Percentiles rank a stretch among this genome's conserved stretches.
These are phyloP conservation scores for Emergomyces pasteurianus DNA, from an alignment of 2,329 filamentous ascomycete genomes.

Conservation along the genomic window DNA sequence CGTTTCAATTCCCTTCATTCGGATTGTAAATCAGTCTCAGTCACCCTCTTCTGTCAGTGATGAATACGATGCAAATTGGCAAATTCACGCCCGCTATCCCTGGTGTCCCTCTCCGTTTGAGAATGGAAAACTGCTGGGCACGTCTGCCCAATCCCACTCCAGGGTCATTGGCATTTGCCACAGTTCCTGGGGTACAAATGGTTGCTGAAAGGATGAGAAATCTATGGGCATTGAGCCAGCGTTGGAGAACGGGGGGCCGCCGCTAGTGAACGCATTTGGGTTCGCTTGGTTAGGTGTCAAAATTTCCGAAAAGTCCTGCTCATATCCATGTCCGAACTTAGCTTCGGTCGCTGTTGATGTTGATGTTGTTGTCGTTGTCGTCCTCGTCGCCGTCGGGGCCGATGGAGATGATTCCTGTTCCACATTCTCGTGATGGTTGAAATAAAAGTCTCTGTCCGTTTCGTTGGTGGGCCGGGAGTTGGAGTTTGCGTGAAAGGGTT, in stretches of 20 bases:
- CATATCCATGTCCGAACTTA: conserved; percentile 5
- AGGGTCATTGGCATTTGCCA: conserved; percentile 95
- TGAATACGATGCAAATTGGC: neutral
- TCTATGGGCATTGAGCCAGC: conserved; percentile 20
- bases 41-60: neutral
- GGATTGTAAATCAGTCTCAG: neutral
- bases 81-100: neutral
- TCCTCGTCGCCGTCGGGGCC: neutral
- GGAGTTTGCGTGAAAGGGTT: neutral
- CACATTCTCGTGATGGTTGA: neutral
- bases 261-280: conserved; percentile 22
- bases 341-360: conserved; percentile 4
- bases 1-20: neutral
- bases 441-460: neutral
- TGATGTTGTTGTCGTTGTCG: conserved; percentile 1
- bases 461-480: neutral
- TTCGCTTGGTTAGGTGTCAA: conserved; percentile 25
- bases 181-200: conserved; percentile 81
- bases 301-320: conserved; percentile 18
- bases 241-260: conserved; percentile 19
- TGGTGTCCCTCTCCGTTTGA: neutral
- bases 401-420: neutral
- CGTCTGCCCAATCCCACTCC: conserved; percentile 68
- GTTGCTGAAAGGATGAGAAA: conserved; percentile 56
- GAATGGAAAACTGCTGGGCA: conserved; percentile 15